These are phyloP conservation scores for Pyracantha coccinea DNA, from an alignment of 331 rosid species.

Conservation along the genomic window DNA sequence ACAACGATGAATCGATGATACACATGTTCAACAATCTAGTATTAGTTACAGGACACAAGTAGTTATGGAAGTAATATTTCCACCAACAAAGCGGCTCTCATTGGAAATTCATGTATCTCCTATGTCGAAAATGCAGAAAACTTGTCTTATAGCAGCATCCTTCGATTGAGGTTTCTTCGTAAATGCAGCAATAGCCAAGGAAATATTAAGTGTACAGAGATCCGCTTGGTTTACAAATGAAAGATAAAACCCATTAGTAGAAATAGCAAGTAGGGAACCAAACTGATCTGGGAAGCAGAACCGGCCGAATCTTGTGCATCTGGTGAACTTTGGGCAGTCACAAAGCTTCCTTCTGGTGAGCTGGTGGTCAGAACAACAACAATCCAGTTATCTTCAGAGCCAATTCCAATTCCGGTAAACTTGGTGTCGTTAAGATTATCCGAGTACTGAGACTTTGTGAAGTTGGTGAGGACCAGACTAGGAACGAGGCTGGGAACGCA, in stretches of 20 bases:
- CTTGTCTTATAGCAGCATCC: background rate
- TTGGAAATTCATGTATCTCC: conserved; percentile 8
- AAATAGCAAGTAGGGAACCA: conserved; percentile 30
- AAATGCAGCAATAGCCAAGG: conserved; percentile 9
- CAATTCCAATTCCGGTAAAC: conserved; percentile 66
- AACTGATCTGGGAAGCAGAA: conserved; percentile 32
- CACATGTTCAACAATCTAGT: background rate
- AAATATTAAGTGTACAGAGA: conserved; percentile 10
- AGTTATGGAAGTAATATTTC: background rate
- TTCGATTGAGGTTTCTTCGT: background rate
- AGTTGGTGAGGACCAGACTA: conserved; percentile 59
- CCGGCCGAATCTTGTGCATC: conserved; percentile 15
- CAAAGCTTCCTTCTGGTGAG: conserved; percentile 68
- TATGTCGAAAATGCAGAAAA: conserved; percentile 10
- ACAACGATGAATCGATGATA: background rate
- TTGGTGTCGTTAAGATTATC: conserved; percentile 56
- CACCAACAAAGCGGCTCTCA: conserved; percentile 9
- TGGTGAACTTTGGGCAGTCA: conserved; percentile 12
- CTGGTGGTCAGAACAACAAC: conserved; percentile 66
- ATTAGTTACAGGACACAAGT: conserved; percentile 12
- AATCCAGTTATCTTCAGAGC: conserved; percentile 72
- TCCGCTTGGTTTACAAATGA: conserved; percentile 33
- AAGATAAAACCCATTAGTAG: conserved; percentile 33
- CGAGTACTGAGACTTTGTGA: conserved; percentile 73
- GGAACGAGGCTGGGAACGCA: conserved; percentile 64